A percentile compares a stretch with the other conserved stretches of the same genome.
Conservation (phyloP, 2,329 filamentous ascomycete species). For the Fusarium incarnatum region DNA sequence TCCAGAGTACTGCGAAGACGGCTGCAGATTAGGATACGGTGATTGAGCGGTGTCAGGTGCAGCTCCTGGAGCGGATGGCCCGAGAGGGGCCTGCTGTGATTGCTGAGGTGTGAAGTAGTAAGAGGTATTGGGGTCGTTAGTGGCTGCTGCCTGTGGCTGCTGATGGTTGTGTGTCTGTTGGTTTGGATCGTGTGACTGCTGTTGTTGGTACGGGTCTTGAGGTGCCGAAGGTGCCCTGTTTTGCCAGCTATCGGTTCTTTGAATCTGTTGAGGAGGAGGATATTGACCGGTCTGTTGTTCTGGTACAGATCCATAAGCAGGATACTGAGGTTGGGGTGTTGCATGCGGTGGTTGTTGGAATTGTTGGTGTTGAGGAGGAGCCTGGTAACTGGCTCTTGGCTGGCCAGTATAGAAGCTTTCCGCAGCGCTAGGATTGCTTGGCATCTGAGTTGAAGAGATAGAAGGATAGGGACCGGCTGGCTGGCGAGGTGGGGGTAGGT, state of each 20-base stretch:
- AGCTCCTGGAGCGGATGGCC: constrained; percentile 54
- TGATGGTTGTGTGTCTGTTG: constrained; percentile 49
- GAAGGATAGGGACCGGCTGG: constrained; percentile 76
- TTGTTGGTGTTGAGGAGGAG: constrained; percentile 57
- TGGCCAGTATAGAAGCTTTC: constrained; percentile 88
- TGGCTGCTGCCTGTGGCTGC: constrained; percentile 45
- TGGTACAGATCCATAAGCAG: constrained; percentile 56
- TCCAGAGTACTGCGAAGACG: constrained; percentile 58
- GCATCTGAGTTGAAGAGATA: constrained; percentile 65
- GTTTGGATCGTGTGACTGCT: constrained; percentile 41
- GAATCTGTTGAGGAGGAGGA: constrained; percentile 58
- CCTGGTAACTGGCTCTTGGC: constrained; percentile 62
- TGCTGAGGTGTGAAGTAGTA: constrained; percentile 67
- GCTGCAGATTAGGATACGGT: constrained; percentile 65
- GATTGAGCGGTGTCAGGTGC: constrained; percentile 59
- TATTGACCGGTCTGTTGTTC: constrained; percentile 58
- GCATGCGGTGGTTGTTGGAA: constrained; percentile 50
- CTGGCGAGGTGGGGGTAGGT: constrained; percentile 63
- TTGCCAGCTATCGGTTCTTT: constrained; percentile 66
- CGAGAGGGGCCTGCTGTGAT: constrained; percentile 51
- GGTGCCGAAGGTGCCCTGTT: constrained; percentile 54
- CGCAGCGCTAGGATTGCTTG: constrained; percentile 63
- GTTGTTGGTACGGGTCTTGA: constrained; percentile 49
- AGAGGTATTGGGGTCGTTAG: constrained; percentile 64
- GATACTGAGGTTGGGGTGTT: constrained; percentile 55